phyloP scores from a whole-genome alignment of 2,329 filamentous ascomycete species.

The Ilyonectria robusta region DNA sequence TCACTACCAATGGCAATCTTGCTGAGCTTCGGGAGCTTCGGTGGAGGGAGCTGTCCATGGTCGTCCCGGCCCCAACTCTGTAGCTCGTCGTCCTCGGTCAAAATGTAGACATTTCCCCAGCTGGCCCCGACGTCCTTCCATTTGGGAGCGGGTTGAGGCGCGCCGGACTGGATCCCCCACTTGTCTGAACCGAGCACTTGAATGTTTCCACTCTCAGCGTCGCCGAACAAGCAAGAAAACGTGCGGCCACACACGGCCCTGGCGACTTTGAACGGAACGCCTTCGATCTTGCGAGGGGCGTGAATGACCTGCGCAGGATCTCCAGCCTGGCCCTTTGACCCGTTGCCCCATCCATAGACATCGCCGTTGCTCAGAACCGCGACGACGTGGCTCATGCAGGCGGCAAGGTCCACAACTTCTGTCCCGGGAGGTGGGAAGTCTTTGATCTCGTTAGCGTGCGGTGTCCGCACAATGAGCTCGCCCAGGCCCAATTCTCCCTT shows the following conservation, averaged over 20 bases:
- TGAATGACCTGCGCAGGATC: constrained; percentile 66
- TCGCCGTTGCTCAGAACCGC: constrained; percentile 81
- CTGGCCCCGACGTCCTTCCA: constrained; percentile 82
- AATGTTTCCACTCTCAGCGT: constrained; percentile 70
- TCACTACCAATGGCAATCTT: constrained; percentile 89
- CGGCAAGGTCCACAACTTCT: constrained; percentile 75
- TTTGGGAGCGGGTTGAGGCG: constrained; percentile 65
- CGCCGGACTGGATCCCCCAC: constrained; percentile 73
- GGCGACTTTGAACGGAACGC: constrained; percentile 72
- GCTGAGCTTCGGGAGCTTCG: constrained; percentile 69
- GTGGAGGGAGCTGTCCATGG: constrained; percentile 83
- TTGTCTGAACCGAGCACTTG: constrained; percentile 82
- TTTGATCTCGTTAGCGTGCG: constrained; percentile 64
- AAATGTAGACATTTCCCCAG: constrained; percentile 86
- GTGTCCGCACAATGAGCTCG: constrained; percentile 63
- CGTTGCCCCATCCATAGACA: constrained; percentile 90
- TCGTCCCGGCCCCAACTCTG: constrained; percentile 87
- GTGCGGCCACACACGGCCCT: constrained; percentile 86
- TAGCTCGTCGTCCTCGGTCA: constrained; percentile 73
- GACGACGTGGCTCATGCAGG: constrained; percentile 84
- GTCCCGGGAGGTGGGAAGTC: constrained; percentile 75
- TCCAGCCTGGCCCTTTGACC: constrained; percentile 88
- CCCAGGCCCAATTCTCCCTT: constrained; percentile 83
- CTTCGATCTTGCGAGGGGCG: constrained; percentile 72
- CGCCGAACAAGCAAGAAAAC: constrained; percentile 81